Evolutionary conservation across 768 basidiomycete species (phyloP), one percentile per base, ranked within the genome.

Genomic region (Phylloporus sp.): DNA sequence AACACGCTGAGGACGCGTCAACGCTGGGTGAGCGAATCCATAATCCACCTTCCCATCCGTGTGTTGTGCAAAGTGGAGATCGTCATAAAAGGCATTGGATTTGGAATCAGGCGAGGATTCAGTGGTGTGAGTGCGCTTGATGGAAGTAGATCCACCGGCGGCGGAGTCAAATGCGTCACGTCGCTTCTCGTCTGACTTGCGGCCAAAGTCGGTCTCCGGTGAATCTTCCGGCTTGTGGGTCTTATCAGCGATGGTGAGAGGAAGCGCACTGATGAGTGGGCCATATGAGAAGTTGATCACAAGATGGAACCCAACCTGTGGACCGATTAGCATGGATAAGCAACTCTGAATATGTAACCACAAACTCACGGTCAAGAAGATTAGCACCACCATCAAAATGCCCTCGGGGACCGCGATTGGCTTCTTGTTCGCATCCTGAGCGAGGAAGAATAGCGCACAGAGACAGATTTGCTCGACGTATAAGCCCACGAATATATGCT

Each of bases 401-500:
- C 86, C 97, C 68, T 97, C 80, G 0, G 88, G 77, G 0, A 88
- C 50, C 1, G 90, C 82, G 24, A 78, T 78, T 1, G 82, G 66
- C 0, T 84, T 73, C 0, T 69, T 53, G 26, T 83, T 72, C 22
- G 71, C 61, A 57, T 92, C 71, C 47, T 72, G 74, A 1, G 86
- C 81, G 8, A 99, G 78, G 85, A 99, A 97, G 80, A 98, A 97
- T 55, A 97, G 72, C 4, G 88, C 90, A 28, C 80, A 79, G 31
- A 97, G 73, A 65, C 89, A 93, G 44, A 97, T 62, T 43, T 97
- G 86, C 66, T 95, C 82, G 40, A 99, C 78, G 65, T 99, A 99
- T 65, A 98, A 61, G 4, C 95, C 97, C 20, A 94, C 91, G 58
- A 98, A 97, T 27, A 95, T 64, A 63, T 98, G 97, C 44, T 90